These are phyloP conservation scores for Leccinum rimulosum DNA, from an alignment of 768 basidiomycete genomes.

Conservation along the genomic window DNA sequence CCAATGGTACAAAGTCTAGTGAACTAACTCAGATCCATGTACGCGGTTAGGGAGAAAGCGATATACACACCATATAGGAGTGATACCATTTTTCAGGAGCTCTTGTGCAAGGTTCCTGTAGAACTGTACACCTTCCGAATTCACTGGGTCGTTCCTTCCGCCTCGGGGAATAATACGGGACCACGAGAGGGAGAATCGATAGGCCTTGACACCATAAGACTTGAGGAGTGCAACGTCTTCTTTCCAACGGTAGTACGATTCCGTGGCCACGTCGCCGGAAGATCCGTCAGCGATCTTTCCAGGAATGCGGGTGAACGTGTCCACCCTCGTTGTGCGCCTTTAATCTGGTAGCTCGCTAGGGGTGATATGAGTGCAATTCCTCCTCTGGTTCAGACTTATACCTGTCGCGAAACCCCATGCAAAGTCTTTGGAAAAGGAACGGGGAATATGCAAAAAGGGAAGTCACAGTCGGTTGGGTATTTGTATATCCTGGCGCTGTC, in stretches of 20 bases:
- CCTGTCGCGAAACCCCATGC: slow-evolving; percentile 9
- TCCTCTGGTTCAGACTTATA: neutral
- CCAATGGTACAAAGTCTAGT: neutral
- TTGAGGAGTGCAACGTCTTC: slow-evolving; percentile 65
- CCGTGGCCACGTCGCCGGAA: slow-evolving; percentile 69
- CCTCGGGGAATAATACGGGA: slow-evolving; percentile 74
- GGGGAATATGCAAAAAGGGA: neutral
- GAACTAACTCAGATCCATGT: neutral
- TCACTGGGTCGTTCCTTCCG: slow-evolving; percentile 70
- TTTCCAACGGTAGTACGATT: slow-evolving; percentile 71
- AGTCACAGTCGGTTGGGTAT: neutral
- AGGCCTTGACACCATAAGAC: slow-evolving; percentile 66
- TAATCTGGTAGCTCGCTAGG: slow-evolving; percentile 71
- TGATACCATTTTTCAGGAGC: slow-evolving; percentile 61
- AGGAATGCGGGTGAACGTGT: slow-evolving; percentile 66
- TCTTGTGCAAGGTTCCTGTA: slow-evolving; percentile 74
- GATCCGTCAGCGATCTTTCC: slow-evolving; percentile 71
- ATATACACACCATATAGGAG: slow-evolving; percentile 56
- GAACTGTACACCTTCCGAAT: slow-evolving; percentile 65
- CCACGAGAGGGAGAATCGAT: slow-evolving; percentile 81
- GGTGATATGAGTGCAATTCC: neutral
- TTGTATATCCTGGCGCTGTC: too few relatives aligned
- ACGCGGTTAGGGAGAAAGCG: neutral
- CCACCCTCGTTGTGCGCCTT: slow-evolving; percentile 62
- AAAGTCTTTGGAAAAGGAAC: neutral